These are phyloP conservation scores for Monosporascus ibericus DNA, from an alignment of 2,329 filamentous ascomycete species.

Conservation along the genomic window DNA sequence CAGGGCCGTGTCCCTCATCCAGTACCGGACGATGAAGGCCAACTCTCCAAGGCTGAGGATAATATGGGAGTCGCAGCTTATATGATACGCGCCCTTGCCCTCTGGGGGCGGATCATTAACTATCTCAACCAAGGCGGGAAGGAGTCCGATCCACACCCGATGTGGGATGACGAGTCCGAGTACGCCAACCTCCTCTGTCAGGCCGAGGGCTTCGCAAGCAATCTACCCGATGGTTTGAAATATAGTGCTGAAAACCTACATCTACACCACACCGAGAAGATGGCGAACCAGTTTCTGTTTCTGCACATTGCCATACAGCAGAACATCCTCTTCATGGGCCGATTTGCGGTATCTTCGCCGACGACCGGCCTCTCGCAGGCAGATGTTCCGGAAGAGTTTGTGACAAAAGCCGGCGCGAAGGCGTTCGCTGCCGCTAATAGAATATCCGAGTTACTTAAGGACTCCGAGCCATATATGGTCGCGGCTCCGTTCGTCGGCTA, in stretches of 20 bases:
- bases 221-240: constrained; percentile 63
- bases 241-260: constrained; percentile 80
- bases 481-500: constrained; percentile 93
- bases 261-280: constrained; percentile 74
- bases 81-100: constrained; percentile 74
- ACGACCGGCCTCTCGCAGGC: constrained; percentile 53
- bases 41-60: constrained; percentile 59
- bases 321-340: constrained; percentile 82
- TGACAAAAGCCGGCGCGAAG: constrained; percentile 66
- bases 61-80: constrained; percentile 96
- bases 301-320: constrained; percentile 87
- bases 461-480: constrained; percentile 72
- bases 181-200: constrained; percentile 67
- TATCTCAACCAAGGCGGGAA: constrained; percentile 89
- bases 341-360: constrained; percentile 72
- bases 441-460: constrained; percentile 78
- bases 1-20: constrained; percentile 63
- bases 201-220: constrained; percentile 61
- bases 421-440: constrained; percentile 79
- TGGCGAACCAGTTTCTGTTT: constrained; percentile 88
- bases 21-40: constrained; percentile 55
- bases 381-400: constrained; percentile 71
- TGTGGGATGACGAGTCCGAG: constrained; percentile 78
- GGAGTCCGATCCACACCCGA: constrained; percentile 66
- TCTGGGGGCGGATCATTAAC: constrained; percentile 86